These are phyloP conservation scores for Colletotrichum lindemuthianum DNA, from an alignment of 2,329 filamentous ascomycete genomes.

Conservation along the genomic window DNA sequence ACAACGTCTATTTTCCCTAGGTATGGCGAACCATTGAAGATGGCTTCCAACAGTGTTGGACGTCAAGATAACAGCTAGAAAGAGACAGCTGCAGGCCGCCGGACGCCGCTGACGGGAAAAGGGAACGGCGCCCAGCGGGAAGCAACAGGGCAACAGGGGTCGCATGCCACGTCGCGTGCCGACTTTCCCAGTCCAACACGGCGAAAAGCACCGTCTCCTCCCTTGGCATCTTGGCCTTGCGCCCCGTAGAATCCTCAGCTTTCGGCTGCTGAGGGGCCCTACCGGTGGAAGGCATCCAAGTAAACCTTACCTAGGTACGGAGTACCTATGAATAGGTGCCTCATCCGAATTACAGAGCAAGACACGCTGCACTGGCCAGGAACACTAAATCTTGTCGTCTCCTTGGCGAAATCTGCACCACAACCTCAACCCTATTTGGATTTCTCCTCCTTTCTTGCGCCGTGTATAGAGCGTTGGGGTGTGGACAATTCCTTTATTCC, in stretches of 20 bases:
- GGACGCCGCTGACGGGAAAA: constrained; percentile 17
- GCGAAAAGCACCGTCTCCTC: constrained; percentile 9
- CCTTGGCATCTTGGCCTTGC: constrained; percentile 6
- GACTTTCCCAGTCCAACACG: constrained; percentile 25
- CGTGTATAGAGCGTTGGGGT: neutral
- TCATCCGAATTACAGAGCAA: too few species aligned
- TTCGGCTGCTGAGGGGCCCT: too few species aligned
- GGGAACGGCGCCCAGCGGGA: constrained; percentile 19
- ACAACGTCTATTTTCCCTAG: too few species aligned
- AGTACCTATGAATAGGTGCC: too few species aligned
- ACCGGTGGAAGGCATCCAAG: too few species aligned
- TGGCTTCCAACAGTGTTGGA: too few species aligned
- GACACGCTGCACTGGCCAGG: too few species aligned
- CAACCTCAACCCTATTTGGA: neutral
- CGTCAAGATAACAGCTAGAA: too few species aligned
- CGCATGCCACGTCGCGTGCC: constrained; percentile 34
- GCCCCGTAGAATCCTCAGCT: constrained; percentile 6
- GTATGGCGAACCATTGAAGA: too few species aligned
- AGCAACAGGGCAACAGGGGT: constrained; percentile 26
- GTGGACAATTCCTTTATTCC: neutral
- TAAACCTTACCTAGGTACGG: too few species aligned
- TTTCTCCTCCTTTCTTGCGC: neutral
- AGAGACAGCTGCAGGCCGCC: too few species aligned
- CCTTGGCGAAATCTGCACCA: constrained; percentile 19
- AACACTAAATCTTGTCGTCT: neutral